These are phyloP conservation scores for Colletotrichum sp. DNA, from an alignment of 2,329 filamentous ascomycete species.

Conservation along the genomic window DNA sequence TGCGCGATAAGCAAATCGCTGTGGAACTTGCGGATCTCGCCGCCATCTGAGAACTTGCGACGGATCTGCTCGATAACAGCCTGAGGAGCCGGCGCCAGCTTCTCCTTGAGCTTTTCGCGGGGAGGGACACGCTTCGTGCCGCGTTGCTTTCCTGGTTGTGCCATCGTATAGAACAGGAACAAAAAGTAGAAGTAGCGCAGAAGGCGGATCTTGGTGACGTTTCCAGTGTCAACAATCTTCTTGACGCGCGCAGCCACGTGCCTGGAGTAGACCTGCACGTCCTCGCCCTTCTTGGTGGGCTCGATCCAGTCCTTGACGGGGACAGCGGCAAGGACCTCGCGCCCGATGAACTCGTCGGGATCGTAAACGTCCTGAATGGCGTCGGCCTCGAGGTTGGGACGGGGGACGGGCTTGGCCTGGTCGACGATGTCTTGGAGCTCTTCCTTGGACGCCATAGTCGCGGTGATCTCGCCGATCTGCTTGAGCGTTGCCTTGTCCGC, in stretches of 20 bases:
- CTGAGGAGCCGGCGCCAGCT: conserved; percentile 63
- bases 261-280: conserved; percentile 61
- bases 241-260: conserved; percentile 71
- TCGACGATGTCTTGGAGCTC: conserved; percentile 70
- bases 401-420: conserved; percentile 74
- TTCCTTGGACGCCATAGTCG: conserved; percentile 70
- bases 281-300: conserved; percentile 61
- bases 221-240: conserved; percentile 42
- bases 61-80: conserved; percentile 70
- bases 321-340: conserved; percentile 69
- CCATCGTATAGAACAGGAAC: conserved; percentile 55
- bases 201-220: conserved; percentile 60
- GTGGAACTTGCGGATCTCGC: conserved; percentile 73
- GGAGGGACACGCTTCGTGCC: conserved; percentile 59
- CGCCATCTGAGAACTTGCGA: conserved; percentile 70
- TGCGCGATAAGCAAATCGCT: conserved; percentile 75
- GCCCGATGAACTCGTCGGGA: conserved; percentile 68
- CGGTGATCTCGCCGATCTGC: conserved; percentile 65
- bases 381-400: conserved; percentile 69
- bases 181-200: conserved; percentile 66
- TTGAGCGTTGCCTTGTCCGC: conserved; percentile 66
- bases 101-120: conserved; percentile 64
- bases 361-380: conserved; percentile 77
- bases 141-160: conserved; percentile 50
- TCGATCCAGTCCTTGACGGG: conserved; percentile 79